A percentile compares a stretch with the other conserved stretches of the same genome.
These are phyloP conservation scores for Puya raimondii DNA, from an alignment of 176 grass and related monocot species.

Conservation along the genomic window DNA sequence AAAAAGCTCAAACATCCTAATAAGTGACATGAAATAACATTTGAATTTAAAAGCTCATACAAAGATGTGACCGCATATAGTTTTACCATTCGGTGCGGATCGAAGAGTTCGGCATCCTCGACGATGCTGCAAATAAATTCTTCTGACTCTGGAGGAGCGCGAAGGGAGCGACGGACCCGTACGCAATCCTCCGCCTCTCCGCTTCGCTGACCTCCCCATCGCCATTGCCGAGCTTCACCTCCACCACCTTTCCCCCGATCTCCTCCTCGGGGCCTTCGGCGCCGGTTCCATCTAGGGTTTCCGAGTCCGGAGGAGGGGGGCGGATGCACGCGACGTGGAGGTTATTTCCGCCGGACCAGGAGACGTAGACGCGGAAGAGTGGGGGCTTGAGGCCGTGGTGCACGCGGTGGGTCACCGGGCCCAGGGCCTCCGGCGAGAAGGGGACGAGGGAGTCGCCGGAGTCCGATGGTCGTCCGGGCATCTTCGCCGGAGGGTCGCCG, in stretches of 20 bases:
- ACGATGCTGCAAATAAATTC: slow-evolving; percentile 57
- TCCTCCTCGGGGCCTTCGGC: slow-evolving; percentile 18
- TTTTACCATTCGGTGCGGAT: slow-evolving; percentile 58
- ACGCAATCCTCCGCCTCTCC: slow-evolving; percentile 71
- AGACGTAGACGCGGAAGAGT: slow-evolving; percentile 63
- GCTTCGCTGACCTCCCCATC: slow-evolving; percentile 54
- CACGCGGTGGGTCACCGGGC: slow-evolving; percentile 42
- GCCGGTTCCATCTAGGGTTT: background rate
- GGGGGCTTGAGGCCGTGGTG: slow-evolving; percentile 55
- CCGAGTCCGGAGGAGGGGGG: slow-evolving; percentile 14
- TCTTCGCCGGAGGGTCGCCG: slow-evolving; percentile 23
- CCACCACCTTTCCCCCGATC: slow-evolving; percentile 55
- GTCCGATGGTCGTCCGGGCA: slow-evolving; percentile 64
- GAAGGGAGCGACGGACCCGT: slow-evolving; percentile 61
- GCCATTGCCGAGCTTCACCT: slow-evolving; percentile 46
- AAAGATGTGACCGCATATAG: no score
- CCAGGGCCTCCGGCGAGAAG: slow-evolving; percentile 36
- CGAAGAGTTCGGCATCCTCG: slow-evolving; percentile 35
- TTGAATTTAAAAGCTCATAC: background rate
- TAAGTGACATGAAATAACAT: no score
- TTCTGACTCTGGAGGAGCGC: slow-evolving; percentile 74
- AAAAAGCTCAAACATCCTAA: no score
- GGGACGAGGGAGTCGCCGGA: slow-evolving; percentile 44
- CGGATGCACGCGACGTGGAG: slow-evolving; percentile 78
- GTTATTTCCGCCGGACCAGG: slow-evolving; percentile 79